Evolutionary conservation across 495 filamentous ascomycete species (phyloP), one percentile per base, ranked within the genome.

Genomic region (Acidomyces sp.): DNA sequence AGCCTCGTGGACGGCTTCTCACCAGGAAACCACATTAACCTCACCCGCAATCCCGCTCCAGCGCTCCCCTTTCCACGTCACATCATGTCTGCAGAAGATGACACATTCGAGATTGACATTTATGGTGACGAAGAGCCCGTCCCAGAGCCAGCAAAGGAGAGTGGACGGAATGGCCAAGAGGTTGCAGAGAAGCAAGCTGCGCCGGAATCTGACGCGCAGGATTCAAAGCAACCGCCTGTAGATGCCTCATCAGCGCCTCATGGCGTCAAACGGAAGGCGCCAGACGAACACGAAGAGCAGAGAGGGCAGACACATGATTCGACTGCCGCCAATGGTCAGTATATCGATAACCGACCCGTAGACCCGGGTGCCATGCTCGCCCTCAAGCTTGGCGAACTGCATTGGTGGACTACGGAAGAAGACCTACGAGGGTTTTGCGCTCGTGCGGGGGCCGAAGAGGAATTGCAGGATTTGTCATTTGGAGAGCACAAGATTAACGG

Each of bases 401-500:
- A 80, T 59, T 96, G 92, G 92, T 96, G 87, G 87, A 83, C 77
- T 20, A 95, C 81, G 11, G 90, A 97, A 49, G 90, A 97, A 53
- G 85, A 94, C 46, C 72, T 97, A 43, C 80, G 90, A 33, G 85
- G 81, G 41, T 22, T 46, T 20, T 43, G 35, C 41, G 15, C 42
- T 21, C 35, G 23, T 21, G 80, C 78, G 21, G 69, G 67, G 6
- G 80, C 72, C 48, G 90, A 96, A 55, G 70, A 75, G 32, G 84
- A 93, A 52, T 67, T 97, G 16, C 85, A 85, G 54, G 88, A 94
- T 41, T 77, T 96, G 30, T 93, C 87, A 0, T 96, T 95, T 53
- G 93, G 80, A 46, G 90, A 97, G 56, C 90, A 96, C 61, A 97
- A 97, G 60, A 85, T 96, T 11, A 97, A 97, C 52, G 90, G 90